Percentiles rank a stretch among this genome's conserved stretches.
phyloP scores from a whole-genome alignment of 306 rosid genomes.

The Oemleria cerasiformis region DNA sequence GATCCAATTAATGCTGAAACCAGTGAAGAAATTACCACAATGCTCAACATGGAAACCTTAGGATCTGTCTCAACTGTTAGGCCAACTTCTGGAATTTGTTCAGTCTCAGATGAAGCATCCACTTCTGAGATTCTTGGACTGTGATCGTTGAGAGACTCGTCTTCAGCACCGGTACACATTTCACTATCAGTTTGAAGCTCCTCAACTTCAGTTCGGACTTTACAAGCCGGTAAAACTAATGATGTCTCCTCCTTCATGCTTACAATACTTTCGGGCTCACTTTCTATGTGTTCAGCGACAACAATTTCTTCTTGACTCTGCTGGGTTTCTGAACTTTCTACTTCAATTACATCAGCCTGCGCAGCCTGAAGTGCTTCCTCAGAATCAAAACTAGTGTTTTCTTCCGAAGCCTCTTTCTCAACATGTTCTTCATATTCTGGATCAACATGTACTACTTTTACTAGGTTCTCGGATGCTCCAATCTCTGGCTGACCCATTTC shows the following conservation, averaged over 20 bases:
- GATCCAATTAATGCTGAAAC: slow-evolving; percentile 39
- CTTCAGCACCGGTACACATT: no score
- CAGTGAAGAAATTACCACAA: slow-evolving; percentile 30
- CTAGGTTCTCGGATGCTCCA: background rate
- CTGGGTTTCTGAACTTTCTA: slow-evolving; percentile 2
- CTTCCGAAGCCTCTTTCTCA: slow-evolving; percentile 5
- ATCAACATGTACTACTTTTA: slow-evolving; percentile 13
- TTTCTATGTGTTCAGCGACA: background rate
- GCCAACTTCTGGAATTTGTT: no score
- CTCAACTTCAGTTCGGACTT: background rate
- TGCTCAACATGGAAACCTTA: background rate
- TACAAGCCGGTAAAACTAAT: background rate
- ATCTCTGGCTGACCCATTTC: slow-evolving; percentile 5
- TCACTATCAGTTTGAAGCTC: background rate
- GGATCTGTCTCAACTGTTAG: background rate
- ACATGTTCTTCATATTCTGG: background rate
- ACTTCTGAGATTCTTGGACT: slow-evolving; percentile 5
- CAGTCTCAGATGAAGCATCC: no score
- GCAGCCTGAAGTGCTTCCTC: slow-evolving; percentile 4
- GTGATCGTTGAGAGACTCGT: background rate
- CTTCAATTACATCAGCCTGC: slow-evolving; percentile 17
- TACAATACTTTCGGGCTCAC: background rate
- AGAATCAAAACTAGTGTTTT: background rate
- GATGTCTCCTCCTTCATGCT: slow-evolving; percentile 8
- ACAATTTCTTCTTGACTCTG: slow-evolving; percentile 1